Conservation (phyloP, 768 basidiomycete genomes). For the Mrakia gelida region DNA sequence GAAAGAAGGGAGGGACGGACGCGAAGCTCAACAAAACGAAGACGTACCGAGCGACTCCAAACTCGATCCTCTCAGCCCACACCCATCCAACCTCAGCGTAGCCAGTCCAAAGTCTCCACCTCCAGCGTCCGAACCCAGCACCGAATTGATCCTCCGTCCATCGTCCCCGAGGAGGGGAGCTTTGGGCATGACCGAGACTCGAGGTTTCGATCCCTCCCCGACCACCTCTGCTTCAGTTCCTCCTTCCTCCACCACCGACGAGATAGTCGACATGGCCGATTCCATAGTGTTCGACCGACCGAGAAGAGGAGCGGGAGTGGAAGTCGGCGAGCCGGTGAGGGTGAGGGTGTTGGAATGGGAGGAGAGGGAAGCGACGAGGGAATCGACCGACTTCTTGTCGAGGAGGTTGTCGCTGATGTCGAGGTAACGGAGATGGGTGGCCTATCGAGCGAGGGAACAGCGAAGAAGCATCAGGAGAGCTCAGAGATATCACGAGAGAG, state of each 20-base stretch:
- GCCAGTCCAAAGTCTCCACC: slow-evolving; percentile 48
- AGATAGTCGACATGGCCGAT: neutral
- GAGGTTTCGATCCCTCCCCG: neutral
- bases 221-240: neutral
- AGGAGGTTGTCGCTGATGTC: slow-evolving; percentile 81
- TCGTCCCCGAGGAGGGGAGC: slow-evolving; percentile 44
- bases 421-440: slow-evolving; percentile 72
- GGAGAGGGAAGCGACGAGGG: slow-evolving; percentile 54
- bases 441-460: slow-evolving; percentile 48
- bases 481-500: neutral
- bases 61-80: slow-evolving; percentile 63
- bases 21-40: neutral
- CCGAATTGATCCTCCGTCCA: neutral
- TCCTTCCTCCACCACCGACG: neutral
- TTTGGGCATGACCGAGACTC: slow-evolving; percentile 38
- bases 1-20: too few species aligned
- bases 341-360: neutral
- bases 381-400: slow-evolving; percentile 80
- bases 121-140: neutral
- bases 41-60: slow-evolving; percentile 75
- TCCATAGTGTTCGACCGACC: neutral
- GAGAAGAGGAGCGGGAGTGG: neutral
- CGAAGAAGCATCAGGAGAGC: slow-evolving; percentile 23
- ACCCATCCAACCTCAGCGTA: slow-evolving; percentile 84
- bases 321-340: neutral